A percentile compares a stretch with the other conserved stretches of the same genome.
phyloP scores from a whole-genome alignment of 1,284 basidiomycete genomes.

The Golubevia pallescens region DNA sequence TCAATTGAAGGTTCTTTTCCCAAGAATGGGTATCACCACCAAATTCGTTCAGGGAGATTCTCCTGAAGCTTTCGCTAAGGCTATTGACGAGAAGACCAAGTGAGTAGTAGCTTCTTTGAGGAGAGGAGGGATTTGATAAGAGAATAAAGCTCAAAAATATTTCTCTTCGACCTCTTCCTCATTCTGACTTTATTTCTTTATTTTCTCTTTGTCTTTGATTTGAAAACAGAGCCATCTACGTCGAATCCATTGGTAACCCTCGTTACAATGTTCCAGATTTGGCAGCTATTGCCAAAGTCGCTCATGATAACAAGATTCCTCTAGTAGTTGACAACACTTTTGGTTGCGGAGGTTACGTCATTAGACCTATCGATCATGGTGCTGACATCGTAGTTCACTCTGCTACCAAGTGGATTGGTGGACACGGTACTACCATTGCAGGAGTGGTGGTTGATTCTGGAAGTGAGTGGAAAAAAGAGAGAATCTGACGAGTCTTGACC shows the following conservation, averaged over 20 bases:
- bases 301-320: slow-evolving; percentile 77
- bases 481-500: no score
- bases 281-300: slow-evolving; percentile 77
- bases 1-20: slow-evolving; percentile 74
- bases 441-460: slow-evolving; percentile 83
- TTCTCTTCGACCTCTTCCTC: not conserved
- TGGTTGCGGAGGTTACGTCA: slow-evolving; percentile 79
- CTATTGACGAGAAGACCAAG: slow-evolving; percentile 79
- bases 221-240: slow-evolving; percentile 69
- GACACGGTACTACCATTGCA: slow-evolving; percentile 85
- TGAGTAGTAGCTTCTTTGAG: slow-evolving; percentile 41
- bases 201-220: slow-evolving; percentile 37
- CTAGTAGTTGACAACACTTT: slow-evolving; percentile 90
- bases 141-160: no score
- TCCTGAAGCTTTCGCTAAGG: slow-evolving; percentile 74
- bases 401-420: slow-evolving; percentile 87
- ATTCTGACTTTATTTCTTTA: not conserved
- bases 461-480: slow-evolving; percentile 54
- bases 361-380: slow-evolving; percentile 78
- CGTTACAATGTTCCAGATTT: slow-evolving; percentile 77
- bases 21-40: slow-evolving; percentile 76
- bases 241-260: slow-evolving; percentile 86
- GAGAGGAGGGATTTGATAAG: slow-evolving; percentile 31
- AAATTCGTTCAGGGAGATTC: slow-evolving; percentile 76
- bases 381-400: slow-evolving; percentile 87